Evolutionary conservation across 257 asterid species (phyloP), one percentile per base, ranked within the genome.

Genomic region (Cruciata laevipes): DNA sequence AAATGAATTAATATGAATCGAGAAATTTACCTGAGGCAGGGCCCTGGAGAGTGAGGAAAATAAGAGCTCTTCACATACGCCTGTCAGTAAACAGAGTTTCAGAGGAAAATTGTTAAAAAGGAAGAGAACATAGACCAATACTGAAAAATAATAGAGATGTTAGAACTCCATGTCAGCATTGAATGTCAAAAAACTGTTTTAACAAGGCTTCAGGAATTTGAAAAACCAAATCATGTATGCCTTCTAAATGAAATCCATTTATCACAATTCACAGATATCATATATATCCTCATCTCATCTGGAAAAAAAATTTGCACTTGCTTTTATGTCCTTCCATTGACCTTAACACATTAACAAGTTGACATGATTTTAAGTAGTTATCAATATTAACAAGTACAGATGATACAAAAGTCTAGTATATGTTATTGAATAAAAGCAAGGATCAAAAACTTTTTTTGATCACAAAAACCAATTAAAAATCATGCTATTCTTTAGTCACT

Each of bases 11-110:
- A 47, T 4, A 17, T 51, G 38, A 40, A 53, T 65, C 64, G 17
- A 60, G 59, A 59, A 32, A 73, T 83, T 23, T 80, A 89, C 97
- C 77, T 92, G 83, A 89, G 98, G 78, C 89, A 81, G 68, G 91
- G 84, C 51, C 84, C 74, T 2, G 96, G 98, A 35, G 98, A 92
- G 84, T 89, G 96, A 69, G 96, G 89, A 71, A 92, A 84, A 33
- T 65, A 52, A 63, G 86, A 53, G 67, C 97, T 86, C 82, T 87
- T 89, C 81, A 89, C 90, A 20, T 83, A 92, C 5, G 82, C 93
- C 97, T 92, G 87, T 62, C 77, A 74, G 75, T 33, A 71, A 64
- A 70, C 66, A 75, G 30, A 37, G 23, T 67, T 69, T 52, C 47
- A 25, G 18, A 44, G 63, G 40, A 4, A 65, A 71, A 18, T 30